phyloP scores from a whole-genome alignment of 352 stramenopile species.

The Pythium dissotocum region DNA sequence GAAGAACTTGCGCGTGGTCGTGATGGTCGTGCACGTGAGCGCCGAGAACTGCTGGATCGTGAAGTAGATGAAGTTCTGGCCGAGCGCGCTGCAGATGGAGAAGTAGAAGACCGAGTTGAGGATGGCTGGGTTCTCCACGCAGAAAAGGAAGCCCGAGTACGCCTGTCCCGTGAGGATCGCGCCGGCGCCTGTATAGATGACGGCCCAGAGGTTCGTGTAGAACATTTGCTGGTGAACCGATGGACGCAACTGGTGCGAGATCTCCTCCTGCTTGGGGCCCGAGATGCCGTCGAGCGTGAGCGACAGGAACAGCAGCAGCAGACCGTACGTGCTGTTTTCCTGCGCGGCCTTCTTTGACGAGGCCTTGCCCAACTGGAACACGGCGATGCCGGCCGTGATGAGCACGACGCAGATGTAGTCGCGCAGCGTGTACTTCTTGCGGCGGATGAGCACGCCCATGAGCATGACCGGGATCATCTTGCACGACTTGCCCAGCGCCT shows the following conservation, averaged over 20 bases:
- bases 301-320: constrained; percentile 90
- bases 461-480: constrained; percentile 99
- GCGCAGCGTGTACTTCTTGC: constrained; percentile 87
- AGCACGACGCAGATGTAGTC: constrained; percentile 92
- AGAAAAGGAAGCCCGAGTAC: constrained; percentile 73
- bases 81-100: constrained; percentile 94
- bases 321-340: constrained; percentile 90
- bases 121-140: constrained; percentile 81
- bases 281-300: constrained; percentile 96
- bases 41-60: constrained; percentile 98
- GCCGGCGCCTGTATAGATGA: constrained; percentile 81
- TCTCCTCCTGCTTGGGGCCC: constrained; percentile 95
- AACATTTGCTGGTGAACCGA: constrained; percentile 91
- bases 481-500: constrained; percentile 97
- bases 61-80: constrained; percentile 99
- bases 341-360: constrained; percentile 71
- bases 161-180: constrained; percentile 77
- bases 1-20: constrained; percentile 99
- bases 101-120: constrained; percentile 92
- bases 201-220: constrained; percentile 89
- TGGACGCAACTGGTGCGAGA: constrained; percentile 66
- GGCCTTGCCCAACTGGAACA: constrained; percentile 89
- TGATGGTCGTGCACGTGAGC: constrained; percentile 98
- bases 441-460: constrained; percentile 91
- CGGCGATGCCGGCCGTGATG: constrained; percentile 88